Evolutionary conservation across 257 asterid species (phyloP), one percentile per base, ranked within the genome.

Genomic region (Solanum tarijense): DNA sequence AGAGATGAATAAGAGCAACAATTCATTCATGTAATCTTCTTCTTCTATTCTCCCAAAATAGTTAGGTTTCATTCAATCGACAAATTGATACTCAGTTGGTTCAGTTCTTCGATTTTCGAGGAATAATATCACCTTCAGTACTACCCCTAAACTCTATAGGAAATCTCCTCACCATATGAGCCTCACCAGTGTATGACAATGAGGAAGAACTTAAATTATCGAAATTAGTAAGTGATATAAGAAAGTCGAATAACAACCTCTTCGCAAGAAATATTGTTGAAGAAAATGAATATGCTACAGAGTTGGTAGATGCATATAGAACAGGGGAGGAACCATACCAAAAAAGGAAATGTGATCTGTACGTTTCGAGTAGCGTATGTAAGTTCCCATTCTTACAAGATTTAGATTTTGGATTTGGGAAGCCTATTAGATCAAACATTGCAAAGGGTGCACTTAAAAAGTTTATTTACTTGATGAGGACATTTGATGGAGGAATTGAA

Each of bases 381-480:
- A 74, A 78, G 5, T 75, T 74, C n/a, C 78, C 86, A 13, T 38
- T 43, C 0, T 16, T 4, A 16, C 12, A 87, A 20, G 72, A 46
- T 52, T 18, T 60, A 25, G 89, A 87, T 76, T 76, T 76, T 52
- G 89, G 89, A 55, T 87, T 73, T 55, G 89, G 86, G 7, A 74
- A 78, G 65, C 89, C 86, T 2, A 9, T 13, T 6, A 36, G 75
- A 32, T 39, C 14, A 9, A 25, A 23, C 85, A 1, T 48, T 31
- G 62, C 75, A 16, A 79, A 48, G 14, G 65, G 34, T 27, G 4
- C 12, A 39, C 10, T 39, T 9, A 39, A 38, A 3, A 38, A 39
- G 43, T 39, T 25, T 11, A 11, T 66, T 65, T 2, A 4, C 18
- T 65, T 65, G 73, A 65, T 65, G 32, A 65, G 2, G 73, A 65